These are phyloP conservation scores for Pelargonium citronellum DNA, from an alignment of 441 rosid species.

Conservation along the genomic window DNA sequence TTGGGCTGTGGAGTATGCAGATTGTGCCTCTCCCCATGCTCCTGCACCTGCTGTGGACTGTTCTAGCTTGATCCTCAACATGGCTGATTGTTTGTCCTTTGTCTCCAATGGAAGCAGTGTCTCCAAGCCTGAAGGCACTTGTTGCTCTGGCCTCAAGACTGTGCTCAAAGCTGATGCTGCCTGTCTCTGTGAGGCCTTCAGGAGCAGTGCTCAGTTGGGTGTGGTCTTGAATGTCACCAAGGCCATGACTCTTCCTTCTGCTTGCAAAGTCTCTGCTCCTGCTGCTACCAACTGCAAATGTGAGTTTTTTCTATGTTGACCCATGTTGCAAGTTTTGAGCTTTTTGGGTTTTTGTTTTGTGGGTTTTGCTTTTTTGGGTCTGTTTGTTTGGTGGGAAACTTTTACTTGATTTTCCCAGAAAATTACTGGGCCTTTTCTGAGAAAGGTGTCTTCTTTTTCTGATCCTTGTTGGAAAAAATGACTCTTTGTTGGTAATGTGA, in stretches of 20 bases:
- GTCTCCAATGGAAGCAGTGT: slow-evolving; percentile 26
- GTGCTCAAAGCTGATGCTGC: slow-evolving; percentile 22
- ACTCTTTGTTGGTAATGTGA: no score
- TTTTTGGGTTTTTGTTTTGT: background rate
- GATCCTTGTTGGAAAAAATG: background rate
- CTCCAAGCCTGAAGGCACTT: slow-evolving; percentile 24
- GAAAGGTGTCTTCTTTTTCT: background rate
- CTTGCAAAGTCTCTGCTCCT: slow-evolving; percentile 26
- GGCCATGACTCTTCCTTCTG: slow-evolving; percentile 25
- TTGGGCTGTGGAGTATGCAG: background rate
- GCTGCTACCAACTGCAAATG: slow-evolving; percentile 21
- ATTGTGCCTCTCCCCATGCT: background rate
- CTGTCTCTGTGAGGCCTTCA: slow-evolving; percentile 27
- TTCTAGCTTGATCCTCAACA: slow-evolving; percentile 21
- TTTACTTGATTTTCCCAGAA: background rate
- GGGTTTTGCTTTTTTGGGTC: background rate
- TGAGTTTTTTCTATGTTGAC: background rate
- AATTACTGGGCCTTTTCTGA: background rate
- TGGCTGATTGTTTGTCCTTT: slow-evolving; percentile 29
- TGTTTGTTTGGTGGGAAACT: background rate
- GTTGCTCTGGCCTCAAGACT: slow-evolving; percentile 25
- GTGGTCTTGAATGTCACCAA: slow-evolving; percentile 26
- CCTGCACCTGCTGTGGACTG: slow-evolving; percentile 20
- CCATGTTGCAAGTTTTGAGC: no score
- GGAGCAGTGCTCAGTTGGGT: slow-evolving; percentile 24